These are phyloP conservation scores for Didymosphaeria variabile DNA, from an alignment of 2,329 filamentous ascomycete genomes.

Conservation along the genomic window DNA sequence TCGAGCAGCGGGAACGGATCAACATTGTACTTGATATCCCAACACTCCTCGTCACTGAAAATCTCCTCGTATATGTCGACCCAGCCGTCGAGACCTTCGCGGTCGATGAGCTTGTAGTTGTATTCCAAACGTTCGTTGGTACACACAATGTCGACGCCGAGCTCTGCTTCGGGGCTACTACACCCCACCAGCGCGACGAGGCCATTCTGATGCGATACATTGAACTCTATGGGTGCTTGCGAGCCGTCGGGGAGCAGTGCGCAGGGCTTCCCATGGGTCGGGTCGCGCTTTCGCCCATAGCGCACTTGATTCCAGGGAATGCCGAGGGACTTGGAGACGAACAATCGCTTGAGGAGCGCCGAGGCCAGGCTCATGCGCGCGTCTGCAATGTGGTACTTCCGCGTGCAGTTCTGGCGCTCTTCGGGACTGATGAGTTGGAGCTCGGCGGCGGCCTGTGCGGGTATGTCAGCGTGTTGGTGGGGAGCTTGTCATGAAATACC, in stretches of 20 bases:
- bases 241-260: conserved; percentile 55
- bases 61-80: conserved; percentile 78
- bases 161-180: conserved; percentile 53
- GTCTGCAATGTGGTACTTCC: conserved; percentile 73
- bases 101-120: conserved; percentile 66
- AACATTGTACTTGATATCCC: conserved; percentile 67
- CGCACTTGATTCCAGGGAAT: conserved; percentile 69
- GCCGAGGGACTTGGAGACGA: conserved; percentile 66
- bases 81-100: conserved; percentile 71
- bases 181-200: conserved; percentile 71
- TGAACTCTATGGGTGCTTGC: conserved; percentile 68
- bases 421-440: conserved; percentile 55
- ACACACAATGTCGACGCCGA: conserved; percentile 81
- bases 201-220: conserved; percentile 81
- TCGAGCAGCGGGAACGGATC: conserved; percentile 56
- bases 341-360: conserved; percentile 76
- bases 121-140: conserved; percentile 74
- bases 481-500: conserved; percentile 21
- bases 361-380: conserved; percentile 79
- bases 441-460: conserved; percentile 52
- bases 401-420: conserved; percentile 67
- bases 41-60: conserved; percentile 69
- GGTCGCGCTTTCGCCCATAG: conserved; percentile 64
- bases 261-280: conserved; percentile 61
- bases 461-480: conserved; percentile 11